Conservation (phyloP, 2,329 filamentous ascomycete genomes). For the Cercospora janseana region DNA sequence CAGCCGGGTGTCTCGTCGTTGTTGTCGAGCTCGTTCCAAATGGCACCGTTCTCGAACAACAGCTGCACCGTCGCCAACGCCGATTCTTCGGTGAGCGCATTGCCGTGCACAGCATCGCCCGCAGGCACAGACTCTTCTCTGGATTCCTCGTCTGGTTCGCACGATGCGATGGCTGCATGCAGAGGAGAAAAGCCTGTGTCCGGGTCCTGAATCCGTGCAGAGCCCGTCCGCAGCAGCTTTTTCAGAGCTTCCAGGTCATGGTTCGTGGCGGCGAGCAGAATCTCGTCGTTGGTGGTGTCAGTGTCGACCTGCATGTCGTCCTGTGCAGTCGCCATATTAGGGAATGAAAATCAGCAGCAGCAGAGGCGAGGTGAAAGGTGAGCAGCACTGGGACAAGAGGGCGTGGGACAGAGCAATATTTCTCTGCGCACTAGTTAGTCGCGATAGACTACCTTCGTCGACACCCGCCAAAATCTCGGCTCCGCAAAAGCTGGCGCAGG, state of each 20-base stretch:
- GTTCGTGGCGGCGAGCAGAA: slow-evolving; percentile 64
- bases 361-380: slow-evolving; percentile 3
- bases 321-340: slow-evolving; percentile 7
- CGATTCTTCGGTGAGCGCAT: slow-evolving; percentile 51
- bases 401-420: neutral
- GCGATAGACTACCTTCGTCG: no score
- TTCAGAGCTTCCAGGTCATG: slow-evolving; percentile 68
- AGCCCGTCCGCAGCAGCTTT: slow-evolving; percentile 63
- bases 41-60: slow-evolving; percentile 82
- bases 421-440: neutral
- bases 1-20: slow-evolving; percentile 91
- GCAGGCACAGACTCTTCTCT: slow-evolving; percentile 34
- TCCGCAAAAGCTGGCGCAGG: slow-evolving; percentile 2
- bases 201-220: slow-evolving; percentile 74
- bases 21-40: slow-evolving; percentile 92
- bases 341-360: neutral
- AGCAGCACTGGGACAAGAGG: neutral
- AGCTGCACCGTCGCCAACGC: slow-evolving; percentile 69
- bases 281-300: slow-evolving; percentile 54
- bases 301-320: slow-evolving; percentile 38
- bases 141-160: slow-evolving; percentile 45
- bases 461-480: no score
- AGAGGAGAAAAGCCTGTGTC: slow-evolving; percentile 83
- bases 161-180: slow-evolving; percentile 78
- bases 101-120: slow-evolving; percentile 37